These are phyloP conservation scores for Neofusicoccum sp. DNA, from an alignment of 2,329 filamentous ascomycete species.

Conservation along the genomic window DNA sequence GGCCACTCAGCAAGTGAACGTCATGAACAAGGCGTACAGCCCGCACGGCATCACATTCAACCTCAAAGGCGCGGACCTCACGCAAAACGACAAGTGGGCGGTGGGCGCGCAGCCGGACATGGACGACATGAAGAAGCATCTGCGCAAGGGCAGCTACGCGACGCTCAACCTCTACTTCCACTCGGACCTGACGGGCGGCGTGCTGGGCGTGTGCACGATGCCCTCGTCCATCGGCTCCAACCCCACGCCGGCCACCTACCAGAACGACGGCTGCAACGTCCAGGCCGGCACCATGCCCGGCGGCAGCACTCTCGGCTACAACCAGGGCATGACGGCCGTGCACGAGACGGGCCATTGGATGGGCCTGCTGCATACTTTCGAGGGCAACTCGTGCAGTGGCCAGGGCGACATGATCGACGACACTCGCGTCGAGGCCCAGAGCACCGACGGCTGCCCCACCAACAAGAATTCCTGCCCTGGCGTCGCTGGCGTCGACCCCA, in stretches of 20 bases:
- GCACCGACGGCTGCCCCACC: slow-evolving; percentile 56
- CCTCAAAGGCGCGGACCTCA: slow-evolving; percentile 50
- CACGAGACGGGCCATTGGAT: slow-evolving; percentile 52
- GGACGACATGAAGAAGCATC: slow-evolving; percentile 50
- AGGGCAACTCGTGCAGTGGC: slow-evolving; percentile 45
- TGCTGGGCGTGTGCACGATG: slow-evolving; percentile 57
- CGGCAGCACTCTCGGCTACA: slow-evolving; percentile 50
- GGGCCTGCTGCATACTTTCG: slow-evolving; percentile 48
- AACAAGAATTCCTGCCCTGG: slow-evolving; percentile 52
- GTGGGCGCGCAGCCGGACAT: slow-evolving; percentile 46
- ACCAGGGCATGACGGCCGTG: slow-evolving; percentile 46
- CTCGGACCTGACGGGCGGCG: slow-evolving; percentile 47
- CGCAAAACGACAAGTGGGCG: slow-evolving; percentile 56
- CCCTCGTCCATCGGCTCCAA: slow-evolving; percentile 41
- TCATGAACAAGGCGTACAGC: slow-evolving; percentile 46
- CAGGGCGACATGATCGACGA: slow-evolving; percentile 47
- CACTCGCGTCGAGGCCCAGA: slow-evolving; percentile 41
- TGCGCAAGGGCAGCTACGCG: slow-evolving; percentile 54
- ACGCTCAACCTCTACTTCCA: slow-evolving; percentile 62
- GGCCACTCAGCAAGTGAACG: slow-evolving; percentile 38
- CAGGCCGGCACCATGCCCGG: slow-evolving; percentile 58
- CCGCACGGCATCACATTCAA: slow-evolving; percentile 53
- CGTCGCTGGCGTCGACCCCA: slow-evolving; percentile 45
- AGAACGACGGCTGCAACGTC: slow-evolving; percentile 57
- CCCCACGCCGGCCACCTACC: slow-evolving; percentile 42